Base-by-base conservation (phyloP, 1,284 basidiomycete species). In the Leccinum huronense region DNA sequence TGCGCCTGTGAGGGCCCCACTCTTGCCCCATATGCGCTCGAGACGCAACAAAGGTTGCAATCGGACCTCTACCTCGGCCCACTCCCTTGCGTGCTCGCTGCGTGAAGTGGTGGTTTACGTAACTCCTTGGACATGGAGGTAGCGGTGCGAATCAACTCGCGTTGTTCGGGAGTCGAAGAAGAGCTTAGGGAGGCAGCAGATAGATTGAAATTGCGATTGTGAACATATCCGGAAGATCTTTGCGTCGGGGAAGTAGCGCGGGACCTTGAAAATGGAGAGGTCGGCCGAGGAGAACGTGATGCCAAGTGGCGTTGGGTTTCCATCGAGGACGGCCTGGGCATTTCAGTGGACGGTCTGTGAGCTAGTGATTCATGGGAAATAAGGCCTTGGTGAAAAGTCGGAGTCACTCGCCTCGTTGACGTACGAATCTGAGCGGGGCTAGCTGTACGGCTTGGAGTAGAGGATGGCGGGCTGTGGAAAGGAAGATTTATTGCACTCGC, bases 21-120 rank as follows among this genome's bases (percentile, higher is more conserved):
- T 77, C 61, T 82, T 84, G 67, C 83, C 84, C 91, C 91, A 93
- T 6, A 89, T 83, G 54, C 87, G 82, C 74, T 93, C 91, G 68
- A 91, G 78, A 58, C 90, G 79, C 23, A 80, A 80, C 61, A 94
- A 76, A 2, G 82, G 76, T 10, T 84, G 78, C 67, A 90, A 77
- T 58, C 90, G 81, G 16, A 84, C 77, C 75, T 93, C 90, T 9
- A 93, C 88, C 70, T 91, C 87, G 61, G 88, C 87, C 83, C 85
- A 89, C 63, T 88, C 87, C 69, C 78, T 80, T 55, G 79, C 70
- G 30, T 80, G 81, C 31, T 83, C 81, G 11, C 77, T 79, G 60
- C 80, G 80, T 59, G 83, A 3, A 76, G 70, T 30, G 87, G 85
- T 3, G 87, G 83, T 68, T 83, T 83, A 60, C 84, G 73, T 72